Base-by-base conservation (phyloP, 2,329 filamentous ascomycete species). In the Podosphaera leucotricha region DNA sequence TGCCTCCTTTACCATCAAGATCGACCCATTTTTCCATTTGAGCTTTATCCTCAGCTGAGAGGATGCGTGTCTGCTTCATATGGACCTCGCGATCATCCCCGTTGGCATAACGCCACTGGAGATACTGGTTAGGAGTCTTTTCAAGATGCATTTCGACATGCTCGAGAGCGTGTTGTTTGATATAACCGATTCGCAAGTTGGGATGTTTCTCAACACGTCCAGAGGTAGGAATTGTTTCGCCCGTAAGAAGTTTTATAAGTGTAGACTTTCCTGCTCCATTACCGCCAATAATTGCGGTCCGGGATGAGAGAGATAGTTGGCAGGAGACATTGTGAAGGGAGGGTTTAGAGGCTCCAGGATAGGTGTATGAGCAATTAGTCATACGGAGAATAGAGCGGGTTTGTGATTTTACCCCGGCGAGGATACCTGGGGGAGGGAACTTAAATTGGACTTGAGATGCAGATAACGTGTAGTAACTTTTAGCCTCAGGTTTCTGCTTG, bases 141-240 rank as follows among this genome's bases (percentile, higher is more conserved):
- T 98, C 90, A 54, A 95, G 68, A 59, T 98, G 90, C 87, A 94
- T 93, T 65, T 98, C 87, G 10, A 98, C 90, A 73, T 98, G 90
- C 68, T 98, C 90, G 11, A 98, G 71, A 38, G 90, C 90, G 62
- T 98, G 90, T 67, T 98, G 90, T 68, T 95, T 95, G 67, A 98
- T 95, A 68, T 98, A 98, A 44, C 90, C 90, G 55, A 98, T 94
- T 70, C 90, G 86, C 57, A 98, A 66, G 62, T 98, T 98, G 53
- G 90, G 90, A 61, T 98, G 90, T 69, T 95, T 95, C 69, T 95
- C 86, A 20, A 98, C 90, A 59, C 77, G 83, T 50, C 90, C 90
- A 18, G 64, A 63, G 49, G 80, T 80, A 15, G 83, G 90, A 52
- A 94, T 78, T 18, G 77, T 75, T 62, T 95, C 90, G 53, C 87